phyloP scores from a whole-genome alignment of 106 monocot species.

The Platanthera guangdongensis region DNA sequence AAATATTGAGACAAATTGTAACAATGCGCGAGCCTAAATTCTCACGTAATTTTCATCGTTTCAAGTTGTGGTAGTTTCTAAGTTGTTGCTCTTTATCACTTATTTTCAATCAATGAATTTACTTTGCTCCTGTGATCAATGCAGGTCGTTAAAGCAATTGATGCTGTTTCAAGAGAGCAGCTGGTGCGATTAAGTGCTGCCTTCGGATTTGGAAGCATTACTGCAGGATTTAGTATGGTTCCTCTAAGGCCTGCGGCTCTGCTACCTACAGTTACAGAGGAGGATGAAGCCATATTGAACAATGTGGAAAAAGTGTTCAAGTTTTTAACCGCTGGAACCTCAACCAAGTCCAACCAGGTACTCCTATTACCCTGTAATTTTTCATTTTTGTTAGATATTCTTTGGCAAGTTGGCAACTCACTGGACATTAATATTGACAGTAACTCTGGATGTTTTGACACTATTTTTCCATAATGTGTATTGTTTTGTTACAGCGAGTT shows the following conservation, averaged over 20 bases:
- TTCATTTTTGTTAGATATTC: background rate
- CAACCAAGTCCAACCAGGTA: slow-evolving; percentile 46
- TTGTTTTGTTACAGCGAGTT: too few relatives aligned
- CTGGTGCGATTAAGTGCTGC: slow-evolving; percentile 50
- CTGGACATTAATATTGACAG: too few relatives aligned
- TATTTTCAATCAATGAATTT: background rate
- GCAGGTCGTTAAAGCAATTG: slow-evolving; percentile 95
- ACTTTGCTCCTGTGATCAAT: background rate
- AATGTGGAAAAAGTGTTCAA: slow-evolving; percentile 88
- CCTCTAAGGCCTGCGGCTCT: slow-evolving; percentile 55
- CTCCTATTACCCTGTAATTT: background rate
- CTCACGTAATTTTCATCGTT: too few relatives aligned
- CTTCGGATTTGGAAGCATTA: slow-evolving; percentile 53
- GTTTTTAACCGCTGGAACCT: slow-evolving; percentile 63
- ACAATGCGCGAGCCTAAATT: too few relatives aligned
- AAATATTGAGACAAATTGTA: too few relatives aligned
- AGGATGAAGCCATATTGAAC: slow-evolving; percentile 76
- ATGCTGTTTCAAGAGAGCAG: slow-evolving; percentile 93
- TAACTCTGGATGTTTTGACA: too few relatives aligned
- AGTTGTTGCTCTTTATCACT: too few relatives aligned
- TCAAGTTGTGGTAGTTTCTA: too few relatives aligned
- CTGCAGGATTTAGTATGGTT: slow-evolving; percentile 80
- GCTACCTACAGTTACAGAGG: slow-evolving; percentile 77
- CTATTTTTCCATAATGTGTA: too few relatives aligned
- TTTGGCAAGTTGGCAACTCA: too few relatives aligned